These are phyloP conservation scores for Naganishia kalamii DNA, from an alignment of 768 basidiomycete species.

Conservation along the genomic window DNA sequence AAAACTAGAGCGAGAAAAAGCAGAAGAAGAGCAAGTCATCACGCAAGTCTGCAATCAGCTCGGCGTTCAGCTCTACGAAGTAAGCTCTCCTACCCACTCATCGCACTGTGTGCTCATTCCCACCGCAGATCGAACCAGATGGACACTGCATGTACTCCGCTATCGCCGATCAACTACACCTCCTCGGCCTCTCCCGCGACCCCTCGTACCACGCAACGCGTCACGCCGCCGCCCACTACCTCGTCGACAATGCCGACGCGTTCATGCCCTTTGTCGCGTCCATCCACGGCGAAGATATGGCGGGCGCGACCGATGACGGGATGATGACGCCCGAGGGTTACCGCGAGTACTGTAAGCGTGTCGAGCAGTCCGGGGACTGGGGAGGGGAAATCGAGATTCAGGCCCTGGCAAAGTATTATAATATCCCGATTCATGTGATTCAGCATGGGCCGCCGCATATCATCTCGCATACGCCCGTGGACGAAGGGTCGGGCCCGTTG, in stretches of 20 bases:
- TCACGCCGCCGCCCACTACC: slow-evolving; percentile 68
- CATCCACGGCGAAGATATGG: slow-evolving; percentile 59
- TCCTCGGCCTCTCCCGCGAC: slow-evolving; percentile 55
- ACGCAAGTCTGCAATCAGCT: slow-evolving; percentile 36
- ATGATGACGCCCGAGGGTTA: slow-evolving; percentile 62
- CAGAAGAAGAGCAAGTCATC: slow-evolving; percentile 43
- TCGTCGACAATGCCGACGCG: slow-evolving; percentile 73
- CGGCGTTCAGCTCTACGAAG: slow-evolving; percentile 42
- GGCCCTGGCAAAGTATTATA: slow-evolving; percentile 72
- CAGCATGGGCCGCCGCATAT: slow-evolving; percentile 74
- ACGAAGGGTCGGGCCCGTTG: slow-evolving; percentile 40
- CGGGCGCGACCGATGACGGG: slow-evolving; percentile 60
- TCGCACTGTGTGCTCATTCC: not conserved
- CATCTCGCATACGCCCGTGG: slow-evolving; percentile 69
- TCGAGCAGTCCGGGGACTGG: slow-evolving; percentile 84
- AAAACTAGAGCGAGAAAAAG: slow-evolving; percentile 41
- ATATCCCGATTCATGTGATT: slow-evolving; percentile 81
- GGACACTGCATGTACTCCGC: slow-evolving; percentile 95
- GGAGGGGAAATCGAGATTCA: slow-evolving; percentile 96
- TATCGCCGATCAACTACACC: slow-evolving; percentile 77
- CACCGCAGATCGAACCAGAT: slow-evolving; percentile 73
- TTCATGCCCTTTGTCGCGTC: slow-evolving; percentile 90
- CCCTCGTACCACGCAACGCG: slow-evolving; percentile 50
- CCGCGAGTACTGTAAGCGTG: slow-evolving; percentile 65
- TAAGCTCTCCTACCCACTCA: slow-evolving; percentile 19